A percentile compares a stretch with the other conserved stretches of the same genome.
These are phyloP conservation scores for Neofusicoccum parvum DNA, from an alignment of 2,329 filamentous ascomycete species.

Conservation along the genomic window DNA sequence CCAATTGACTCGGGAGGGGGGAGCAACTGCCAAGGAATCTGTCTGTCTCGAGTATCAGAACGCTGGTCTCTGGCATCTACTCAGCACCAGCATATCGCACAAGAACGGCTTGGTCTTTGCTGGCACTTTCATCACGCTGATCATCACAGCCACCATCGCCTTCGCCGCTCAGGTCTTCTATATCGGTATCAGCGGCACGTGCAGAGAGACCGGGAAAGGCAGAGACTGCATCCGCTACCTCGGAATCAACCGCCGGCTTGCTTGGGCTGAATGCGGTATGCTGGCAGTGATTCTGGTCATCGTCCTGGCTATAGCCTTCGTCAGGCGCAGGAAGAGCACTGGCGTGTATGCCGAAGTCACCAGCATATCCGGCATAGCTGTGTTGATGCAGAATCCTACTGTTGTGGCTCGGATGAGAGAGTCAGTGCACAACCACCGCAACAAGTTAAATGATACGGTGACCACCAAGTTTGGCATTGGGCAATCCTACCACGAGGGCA, in stretches of 20 bases:
- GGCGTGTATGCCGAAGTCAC: not conserved
- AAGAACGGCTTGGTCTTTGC: constrained; percentile 11
- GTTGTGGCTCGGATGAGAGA: not conserved
- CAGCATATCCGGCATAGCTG: not conserved
- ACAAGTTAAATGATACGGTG: too few species aligned
- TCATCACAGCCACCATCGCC: constrained; percentile 10
- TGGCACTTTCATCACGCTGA: constrained; percentile 11
- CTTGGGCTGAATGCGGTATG: not conserved
- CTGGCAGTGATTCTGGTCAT: not conserved
- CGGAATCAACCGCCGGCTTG: not conserved
- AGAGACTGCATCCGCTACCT: not conserved
- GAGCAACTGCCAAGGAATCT: not conserved
- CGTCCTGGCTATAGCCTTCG: not conserved
- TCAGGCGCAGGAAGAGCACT: not conserved
- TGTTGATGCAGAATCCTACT: not conserved
- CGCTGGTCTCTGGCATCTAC: not conserved
- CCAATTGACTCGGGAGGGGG: not conserved
- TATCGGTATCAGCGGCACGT: constrained; percentile 11
- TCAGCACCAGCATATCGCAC: not conserved
- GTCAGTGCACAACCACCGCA: not conserved
- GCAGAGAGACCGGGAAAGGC: not conserved
- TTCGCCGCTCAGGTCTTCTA: constrained; percentile 21
- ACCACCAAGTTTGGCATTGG: not conserved
- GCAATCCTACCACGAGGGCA: not conserved
- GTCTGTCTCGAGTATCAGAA: not conserved